phyloP scores from a whole-genome alignment of 2,329 filamentous ascomycete species.

The Fusarium sp. region DNA sequence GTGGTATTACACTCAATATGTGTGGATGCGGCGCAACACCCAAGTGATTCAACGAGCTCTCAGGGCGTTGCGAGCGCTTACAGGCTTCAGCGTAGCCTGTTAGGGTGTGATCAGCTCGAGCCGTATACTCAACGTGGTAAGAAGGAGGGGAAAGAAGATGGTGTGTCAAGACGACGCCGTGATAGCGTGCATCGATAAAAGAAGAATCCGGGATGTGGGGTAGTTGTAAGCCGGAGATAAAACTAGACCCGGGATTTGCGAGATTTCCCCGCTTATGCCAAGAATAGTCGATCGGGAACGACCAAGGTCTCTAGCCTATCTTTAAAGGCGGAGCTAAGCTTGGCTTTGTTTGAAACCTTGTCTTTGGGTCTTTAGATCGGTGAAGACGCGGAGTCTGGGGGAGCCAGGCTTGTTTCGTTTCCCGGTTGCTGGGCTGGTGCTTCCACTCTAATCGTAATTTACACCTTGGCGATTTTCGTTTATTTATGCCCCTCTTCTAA shows the following conservation, averaged over 20 bases:
- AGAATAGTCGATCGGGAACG: neutral
- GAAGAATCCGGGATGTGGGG: neutral
- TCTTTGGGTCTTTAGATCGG: neutral
- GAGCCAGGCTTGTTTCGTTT: neutral
- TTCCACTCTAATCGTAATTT: neutral
- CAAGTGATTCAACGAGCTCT: too few species aligned
- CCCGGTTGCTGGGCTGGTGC: neutral
- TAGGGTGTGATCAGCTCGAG: neutral
- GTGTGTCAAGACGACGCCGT: neutral
- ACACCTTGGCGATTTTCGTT: neutral
- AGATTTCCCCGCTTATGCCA: neutral
- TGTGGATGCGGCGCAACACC: neutral
- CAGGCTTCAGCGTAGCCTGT: neutral
- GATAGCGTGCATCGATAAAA: neutral
- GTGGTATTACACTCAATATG: neutral
- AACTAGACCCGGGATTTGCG: neutral
- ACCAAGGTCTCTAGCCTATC: neutral
- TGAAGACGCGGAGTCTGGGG: conserved; percentile 1
- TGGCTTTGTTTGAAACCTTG: neutral
- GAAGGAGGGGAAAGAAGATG: neutral
- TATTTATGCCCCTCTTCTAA: conserved; percentile 13
- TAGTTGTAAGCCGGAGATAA: neutral
- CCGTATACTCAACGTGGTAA: neutral
- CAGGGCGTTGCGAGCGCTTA: neutral
- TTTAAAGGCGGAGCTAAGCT: neutral